Percentiles rank a stretch among this genome's conserved stretches.
Evolutionary conservation across 2,329 filamentous ascomycete species (phyloP).

Genomic region (Epichloe gansuensis): DNA sequence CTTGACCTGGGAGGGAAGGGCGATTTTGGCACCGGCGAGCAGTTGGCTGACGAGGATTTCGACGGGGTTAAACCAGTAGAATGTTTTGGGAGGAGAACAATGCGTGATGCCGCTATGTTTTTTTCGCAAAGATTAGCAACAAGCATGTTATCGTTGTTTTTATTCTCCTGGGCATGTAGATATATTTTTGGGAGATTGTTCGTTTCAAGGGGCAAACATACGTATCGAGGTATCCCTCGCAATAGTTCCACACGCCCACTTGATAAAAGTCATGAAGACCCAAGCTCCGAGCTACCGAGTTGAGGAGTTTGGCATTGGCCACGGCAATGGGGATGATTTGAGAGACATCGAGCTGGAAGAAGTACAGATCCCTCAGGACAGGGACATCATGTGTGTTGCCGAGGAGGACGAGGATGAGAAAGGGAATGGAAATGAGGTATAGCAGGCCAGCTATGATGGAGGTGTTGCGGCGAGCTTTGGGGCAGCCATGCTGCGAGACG

Average conservation of each 20-base stretch:
- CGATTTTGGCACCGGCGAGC: conserved; percentile 70
- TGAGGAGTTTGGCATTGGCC: conserved; percentile 64
- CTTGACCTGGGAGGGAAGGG: conserved; percentile 61
- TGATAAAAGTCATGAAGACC: conserved; percentile 92
- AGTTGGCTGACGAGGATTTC: conserved; percentile 69
- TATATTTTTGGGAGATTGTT: too few species aligned
- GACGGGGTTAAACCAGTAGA: conserved; percentile 91
- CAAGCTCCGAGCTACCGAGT: conserved; percentile 74
- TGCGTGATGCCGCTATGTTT: conserved; percentile 51
- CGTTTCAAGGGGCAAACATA: conserved; percentile 18
- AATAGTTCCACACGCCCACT: conserved; percentile 84
- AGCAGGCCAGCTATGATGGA: conserved; percentile 53
- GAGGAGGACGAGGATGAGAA: conserved; percentile 67
- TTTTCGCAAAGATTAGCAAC: not conserved
- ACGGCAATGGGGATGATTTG: conserved; percentile 66
- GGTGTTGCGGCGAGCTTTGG: conserved; percentile 39
- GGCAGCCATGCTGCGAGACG: conserved; percentile 11
- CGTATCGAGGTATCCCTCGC: conserved; percentile 67
- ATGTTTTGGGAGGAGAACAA: conserved; percentile 56
- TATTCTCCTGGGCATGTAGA: too few species aligned
- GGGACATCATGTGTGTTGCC: conserved; percentile 55
- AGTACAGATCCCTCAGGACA: conserved; percentile 61
- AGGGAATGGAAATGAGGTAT: conserved; percentile 64
- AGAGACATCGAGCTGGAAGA: conserved; percentile 72
- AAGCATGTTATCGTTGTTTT: too few species aligned